These are phyloP conservation scores for Naganishia cerealis DNA, from an alignment of 1,284 basidiomycete species.

Conservation along the genomic window DNA sequence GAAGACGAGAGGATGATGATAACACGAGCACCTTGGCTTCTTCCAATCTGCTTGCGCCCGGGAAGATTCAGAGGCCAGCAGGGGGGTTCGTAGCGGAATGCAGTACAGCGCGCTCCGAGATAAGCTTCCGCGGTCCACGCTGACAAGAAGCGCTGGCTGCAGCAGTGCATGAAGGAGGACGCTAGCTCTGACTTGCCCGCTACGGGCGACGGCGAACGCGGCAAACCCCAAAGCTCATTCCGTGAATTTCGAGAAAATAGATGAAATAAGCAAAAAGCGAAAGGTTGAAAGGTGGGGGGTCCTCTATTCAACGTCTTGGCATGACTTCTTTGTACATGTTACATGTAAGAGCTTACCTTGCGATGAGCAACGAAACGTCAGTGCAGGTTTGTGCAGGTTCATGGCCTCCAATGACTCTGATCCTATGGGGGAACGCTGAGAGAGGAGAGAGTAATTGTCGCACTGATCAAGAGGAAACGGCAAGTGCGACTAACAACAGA, in stretches of 20 bases:
- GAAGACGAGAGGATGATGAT: background rate
- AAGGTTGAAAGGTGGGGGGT: background rate
- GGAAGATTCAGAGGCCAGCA: slow-evolving; percentile 11
- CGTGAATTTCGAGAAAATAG: background rate
- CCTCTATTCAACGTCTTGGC: background rate
- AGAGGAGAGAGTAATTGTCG: too few species aligned
- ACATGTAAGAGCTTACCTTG: too few species aligned
- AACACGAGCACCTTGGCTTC: slow-evolving; percentile 17
- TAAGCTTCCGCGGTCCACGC: slow-evolving; percentile 6
- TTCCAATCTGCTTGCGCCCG: slow-evolving; percentile 1
- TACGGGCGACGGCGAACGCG: too few species aligned
- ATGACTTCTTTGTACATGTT: too few species aligned
- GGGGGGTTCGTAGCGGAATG: slow-evolving; percentile 3
- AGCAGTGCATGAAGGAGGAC: background rate
- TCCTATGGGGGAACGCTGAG: too few species aligned
- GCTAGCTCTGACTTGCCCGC: too few species aligned
- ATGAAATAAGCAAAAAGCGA: background rate
- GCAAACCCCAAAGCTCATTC: too few species aligned
- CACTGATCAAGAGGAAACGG: too few species aligned
- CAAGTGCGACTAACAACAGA: too few species aligned
- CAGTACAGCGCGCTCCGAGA: slow-evolving; percentile 25
- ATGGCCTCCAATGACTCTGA: too few species aligned
- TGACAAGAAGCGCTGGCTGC: background rate
- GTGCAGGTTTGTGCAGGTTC: too few species aligned
- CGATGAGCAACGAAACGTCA: too few species aligned